Evolutionary conservation across 306 rosid species (phyloP).

Genomic region (Acacia confusa): DNA sequence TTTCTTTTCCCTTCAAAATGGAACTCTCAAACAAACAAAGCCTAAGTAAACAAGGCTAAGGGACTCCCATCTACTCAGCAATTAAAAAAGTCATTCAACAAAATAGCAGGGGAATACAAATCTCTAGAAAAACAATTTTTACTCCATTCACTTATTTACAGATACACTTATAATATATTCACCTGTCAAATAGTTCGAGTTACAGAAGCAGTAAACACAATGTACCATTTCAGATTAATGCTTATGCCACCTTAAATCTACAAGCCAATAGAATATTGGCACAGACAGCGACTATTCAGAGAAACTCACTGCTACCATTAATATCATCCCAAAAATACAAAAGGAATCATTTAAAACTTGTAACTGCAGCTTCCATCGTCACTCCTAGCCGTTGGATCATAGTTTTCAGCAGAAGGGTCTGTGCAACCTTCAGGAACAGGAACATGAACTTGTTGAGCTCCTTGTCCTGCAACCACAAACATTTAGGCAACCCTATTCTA

Average conservation of each 20-base stretch:
- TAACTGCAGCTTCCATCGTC: slow-evolving; percentile 55
- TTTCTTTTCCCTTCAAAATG: too few relatives aligned
- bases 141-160: not conserved
- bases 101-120: not conserved
- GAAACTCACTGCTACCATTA: not conserved
- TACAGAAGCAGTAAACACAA: slow-evolving; percentile 10
- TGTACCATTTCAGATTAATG: slow-evolving; percentile 20
- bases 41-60: not conserved
- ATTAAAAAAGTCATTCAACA: not conserved
- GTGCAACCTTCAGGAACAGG: slow-evolving; percentile 65
- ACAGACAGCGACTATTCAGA: not conserved
- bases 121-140: not conserved
- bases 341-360: slow-evolving; percentile 37
- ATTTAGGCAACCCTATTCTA: slow-evolving; percentile 33
- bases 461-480: slow-evolving; percentile 59
- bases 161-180: not conserved
- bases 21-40: too few relatives aligned
- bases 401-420: slow-evolving; percentile 57
- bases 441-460: slow-evolving; percentile 56
- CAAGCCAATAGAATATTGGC: not conserved
- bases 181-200: not conserved
- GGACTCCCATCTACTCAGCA: not conserved
- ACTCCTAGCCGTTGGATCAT: slow-evolving; percentile 58
- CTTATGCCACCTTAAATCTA: slow-evolving; percentile 12
- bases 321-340: slow-evolving; percentile 12